Base-by-base conservation (phyloP, 768 basidiomycete species). In the Pulveroboletus sp. region DNA sequence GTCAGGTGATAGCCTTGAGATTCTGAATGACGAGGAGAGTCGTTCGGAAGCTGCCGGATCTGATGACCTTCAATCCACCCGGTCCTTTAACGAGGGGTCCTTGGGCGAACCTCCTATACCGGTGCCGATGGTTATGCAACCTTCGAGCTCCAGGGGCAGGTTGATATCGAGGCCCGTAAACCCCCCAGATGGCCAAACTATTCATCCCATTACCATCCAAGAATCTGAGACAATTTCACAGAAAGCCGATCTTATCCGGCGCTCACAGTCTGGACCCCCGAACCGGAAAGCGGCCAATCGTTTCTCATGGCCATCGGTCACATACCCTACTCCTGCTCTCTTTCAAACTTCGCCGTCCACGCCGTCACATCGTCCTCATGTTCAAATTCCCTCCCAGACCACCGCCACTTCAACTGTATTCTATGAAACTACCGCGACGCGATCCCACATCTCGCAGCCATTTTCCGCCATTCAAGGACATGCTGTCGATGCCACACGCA, bases 1-100 rank as follows among this genome's bases (percentile, higher is more conserved):
- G 13, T 84, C 84, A 13, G 79, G 77, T 50, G 81, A 78, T 49
- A 82, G 82, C 61, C 43, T 63, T 31, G 85, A 86, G 48, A 71
- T 78, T 35, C 67, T 79, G 54, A 83, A 83, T 8, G 87, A 89
- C 59, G 85, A 84, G 21, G 85, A 85, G 31, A 61, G 56, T 50
- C 76, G 73, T 8, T 82, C 80, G 6, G 84, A 83, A 45, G 67
- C 75, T 39, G 75, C 78, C 17, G 83, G 81, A 58, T 80, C 79
- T 15, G 86, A 88, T 56, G 86, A 87, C 59, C 76, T 82, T 39
- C 76, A 74, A n/a, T 86, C 86, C 13, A 80, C 84, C 32, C 72
- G 73, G 40, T 87, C 85, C 0, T 84, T 75, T 55, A 80, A 79
- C 0, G 84, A 84, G 61, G 80, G 75, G 8, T 67, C 73, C 8